phyloP scores from a whole-genome alignment of 2,329 filamentous ascomycete species.

The Trichoderma semiorbis region DNA sequence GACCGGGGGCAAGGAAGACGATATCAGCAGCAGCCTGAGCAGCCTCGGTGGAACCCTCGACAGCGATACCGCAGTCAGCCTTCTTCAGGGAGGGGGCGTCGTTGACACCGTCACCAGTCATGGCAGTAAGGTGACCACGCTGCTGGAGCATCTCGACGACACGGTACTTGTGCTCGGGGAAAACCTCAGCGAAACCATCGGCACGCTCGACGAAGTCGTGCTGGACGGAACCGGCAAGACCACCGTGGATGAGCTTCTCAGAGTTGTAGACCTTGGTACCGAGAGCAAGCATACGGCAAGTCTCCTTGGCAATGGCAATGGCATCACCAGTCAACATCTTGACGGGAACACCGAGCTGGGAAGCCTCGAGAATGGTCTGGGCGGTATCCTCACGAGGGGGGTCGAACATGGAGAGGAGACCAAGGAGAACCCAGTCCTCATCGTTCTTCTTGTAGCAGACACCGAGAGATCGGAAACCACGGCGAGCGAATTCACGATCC shows the following conservation, averaged over 20 bases:
- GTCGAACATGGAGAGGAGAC: conserved; percentile 92
- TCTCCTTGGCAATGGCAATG: conserved; percentile 89
- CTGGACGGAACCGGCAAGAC: conserved; percentile 86
- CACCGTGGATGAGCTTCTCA: conserved; percentile 85
- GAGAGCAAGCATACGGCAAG: conserved; percentile 83
- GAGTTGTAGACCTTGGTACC: conserved; percentile 93
- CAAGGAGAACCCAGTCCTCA: conserved; percentile 83
- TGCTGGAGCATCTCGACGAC: conserved; percentile 92
- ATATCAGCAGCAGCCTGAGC: conserved; percentile 90
- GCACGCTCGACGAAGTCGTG: conserved; percentile 95
- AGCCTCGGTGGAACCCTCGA: conserved; percentile 87
- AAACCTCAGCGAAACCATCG: conserved; percentile 91
- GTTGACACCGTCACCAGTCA: conserved; percentile 96
- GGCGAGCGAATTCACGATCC: conserved; percentile 84
- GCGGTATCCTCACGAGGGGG: conserved; percentile 88
- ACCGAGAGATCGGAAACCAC: conserved; percentile 92
- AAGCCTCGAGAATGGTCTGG: conserved; percentile 86
- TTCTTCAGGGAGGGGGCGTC: conserved; percentile 90
- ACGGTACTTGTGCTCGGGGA: conserved; percentile 93
- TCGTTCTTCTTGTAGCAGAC: conserved; percentile 85
- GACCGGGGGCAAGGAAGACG: conserved; percentile 86
- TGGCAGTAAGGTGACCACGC: conserved; percentile 89
- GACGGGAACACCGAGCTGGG: conserved; percentile 81
- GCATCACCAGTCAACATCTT: conserved; percentile 97
- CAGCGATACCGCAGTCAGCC: conserved; percentile 91